phyloP scores from a whole-genome alignment of 768 basidiomycete genomes.

The Mycena pura region DNA sequence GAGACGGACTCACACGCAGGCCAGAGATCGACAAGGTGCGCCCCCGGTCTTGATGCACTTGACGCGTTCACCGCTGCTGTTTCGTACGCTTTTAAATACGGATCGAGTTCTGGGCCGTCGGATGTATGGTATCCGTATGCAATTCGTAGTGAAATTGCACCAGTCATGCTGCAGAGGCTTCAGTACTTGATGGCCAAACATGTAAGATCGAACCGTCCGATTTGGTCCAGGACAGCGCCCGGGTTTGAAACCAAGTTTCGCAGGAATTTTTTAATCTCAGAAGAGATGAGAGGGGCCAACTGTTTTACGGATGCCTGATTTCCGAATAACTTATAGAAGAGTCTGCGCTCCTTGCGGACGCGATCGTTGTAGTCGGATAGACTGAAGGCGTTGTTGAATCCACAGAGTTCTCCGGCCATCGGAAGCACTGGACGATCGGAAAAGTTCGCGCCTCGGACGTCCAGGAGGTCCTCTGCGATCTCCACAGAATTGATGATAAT shows the following conservation, averaged over 20 bases:
- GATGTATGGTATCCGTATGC: not conserved
- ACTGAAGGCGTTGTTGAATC: not conserved
- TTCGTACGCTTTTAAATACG: not conserved
- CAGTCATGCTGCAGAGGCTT: not conserved
- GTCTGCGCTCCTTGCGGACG: not conserved
- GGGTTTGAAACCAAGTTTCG: not conserved
- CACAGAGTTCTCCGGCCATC: not conserved
- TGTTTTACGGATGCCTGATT: not conserved
- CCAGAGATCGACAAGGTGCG: not conserved
- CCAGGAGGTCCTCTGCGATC: not conserved
- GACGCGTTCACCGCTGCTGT: not conserved
- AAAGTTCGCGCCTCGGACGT: too few species aligned
- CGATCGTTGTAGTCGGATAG: not conserved
- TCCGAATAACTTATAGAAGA: not conserved
- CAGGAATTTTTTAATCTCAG: not conserved
- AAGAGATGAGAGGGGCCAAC: not conserved
- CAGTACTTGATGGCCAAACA: not conserved
- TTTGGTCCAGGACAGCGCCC: not conserved
- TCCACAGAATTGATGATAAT: not conserved
- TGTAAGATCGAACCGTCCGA: not conserved
- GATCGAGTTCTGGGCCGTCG: not conserved
- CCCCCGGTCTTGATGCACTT: not conserved
- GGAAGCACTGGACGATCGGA: not conserved
- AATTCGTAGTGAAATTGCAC: not conserved
- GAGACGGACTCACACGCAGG: not conserved